These are phyloP conservation scores for Apophysomyces elegans DNA, from an alignment of 371 early-diverging fungal genomes.

Conservation along the genomic window DNA sequence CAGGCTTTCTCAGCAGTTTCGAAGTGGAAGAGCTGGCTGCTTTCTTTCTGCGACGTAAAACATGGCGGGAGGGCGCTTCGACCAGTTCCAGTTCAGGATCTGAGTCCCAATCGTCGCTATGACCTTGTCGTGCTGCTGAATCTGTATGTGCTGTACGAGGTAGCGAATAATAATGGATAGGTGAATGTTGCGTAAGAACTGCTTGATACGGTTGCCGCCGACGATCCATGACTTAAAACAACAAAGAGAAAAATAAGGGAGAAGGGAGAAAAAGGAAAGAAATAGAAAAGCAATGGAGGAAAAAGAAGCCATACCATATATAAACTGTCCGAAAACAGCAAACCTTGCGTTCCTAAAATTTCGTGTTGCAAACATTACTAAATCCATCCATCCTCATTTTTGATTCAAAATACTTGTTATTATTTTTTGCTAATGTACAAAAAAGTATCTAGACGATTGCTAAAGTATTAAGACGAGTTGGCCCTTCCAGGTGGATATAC, in stretches of 20 bases:
- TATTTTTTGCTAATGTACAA: neutral
- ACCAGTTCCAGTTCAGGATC: conserved; percentile 37
- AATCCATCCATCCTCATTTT: neutral
- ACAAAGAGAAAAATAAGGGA: conserved; percentile 11
- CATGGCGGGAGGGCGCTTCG: conserved; percentile 13
- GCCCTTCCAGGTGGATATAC: neutral
- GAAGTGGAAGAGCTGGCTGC: neutral
- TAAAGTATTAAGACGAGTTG: neutral
- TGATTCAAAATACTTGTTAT: neutral
- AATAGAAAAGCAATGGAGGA: conserved; percentile 10
- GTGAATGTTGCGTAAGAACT: neutral
- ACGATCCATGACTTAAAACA: neutral
- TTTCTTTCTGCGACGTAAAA: conserved; percentile 9
- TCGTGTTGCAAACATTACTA: conserved; percentile 16
- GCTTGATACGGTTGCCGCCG: neutral
- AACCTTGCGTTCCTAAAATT: conserved; percentile 14
- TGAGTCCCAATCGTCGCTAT: conserved; percentile 35
- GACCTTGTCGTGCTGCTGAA: neutral
- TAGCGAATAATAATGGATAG: neutral
- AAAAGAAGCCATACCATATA: conserved; percentile 4
- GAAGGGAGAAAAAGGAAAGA: conserved; percentile 12
- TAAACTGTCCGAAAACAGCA: neutral
- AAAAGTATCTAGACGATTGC: neutral
- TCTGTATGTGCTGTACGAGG: neutral
- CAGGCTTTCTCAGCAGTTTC: neutral